These are phyloP conservation scores for Ensete glaucum DNA, from an alignment of 176 grass and related monocot species.

Conservation along the genomic window DNA sequence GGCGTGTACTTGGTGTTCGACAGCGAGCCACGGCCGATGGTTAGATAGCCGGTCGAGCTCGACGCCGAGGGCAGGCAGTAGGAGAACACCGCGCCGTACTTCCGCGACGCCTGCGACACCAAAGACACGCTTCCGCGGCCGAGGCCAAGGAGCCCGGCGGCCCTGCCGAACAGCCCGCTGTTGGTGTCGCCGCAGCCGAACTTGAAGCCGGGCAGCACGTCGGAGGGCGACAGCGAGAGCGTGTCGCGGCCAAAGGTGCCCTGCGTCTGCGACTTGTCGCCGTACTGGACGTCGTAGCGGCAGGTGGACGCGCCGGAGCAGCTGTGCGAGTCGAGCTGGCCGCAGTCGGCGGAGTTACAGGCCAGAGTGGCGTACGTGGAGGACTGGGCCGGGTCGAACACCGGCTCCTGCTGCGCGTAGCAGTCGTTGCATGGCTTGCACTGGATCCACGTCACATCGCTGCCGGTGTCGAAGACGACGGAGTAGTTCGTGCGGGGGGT, in stretches of 20 bases:
- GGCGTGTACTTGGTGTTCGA: conserved; percentile 42
- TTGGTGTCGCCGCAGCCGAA: conserved; percentile 59
- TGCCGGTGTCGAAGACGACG: conserved; percentile 78
- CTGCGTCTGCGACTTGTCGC: conserved; percentile 53
- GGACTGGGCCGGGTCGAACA: conserved; percentile 62
- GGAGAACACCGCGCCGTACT: conserved; percentile 54
- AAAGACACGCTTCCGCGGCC: conserved; percentile 52
- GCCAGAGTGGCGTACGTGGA: conserved; percentile 39
- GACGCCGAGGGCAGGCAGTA: conserved; percentile 67
- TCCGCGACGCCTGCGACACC: conserved; percentile 44
- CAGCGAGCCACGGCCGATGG: conserved; percentile 25
- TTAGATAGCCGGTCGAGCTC: conserved; percentile 40
- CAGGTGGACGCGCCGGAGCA: conserved; percentile 30
- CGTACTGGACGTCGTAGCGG: conserved; percentile 57
- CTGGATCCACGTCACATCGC: conserved; percentile 83
- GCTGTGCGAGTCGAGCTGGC: conserved; percentile 16
- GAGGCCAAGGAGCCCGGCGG: conserved; percentile 59
- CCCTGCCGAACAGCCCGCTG: conserved; percentile 43
- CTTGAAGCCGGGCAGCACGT: conserved; percentile 37
- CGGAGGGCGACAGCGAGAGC: conserved; percentile 29
- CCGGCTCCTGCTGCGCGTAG: conserved; percentile 58
- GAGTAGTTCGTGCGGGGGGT: conserved; percentile 38
- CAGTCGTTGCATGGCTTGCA: conserved; percentile 49
- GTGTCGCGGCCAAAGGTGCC: conserved; percentile 50
- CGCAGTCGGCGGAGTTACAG: conserved; percentile 36